Base-by-base conservation (phyloP, 345 rosid species). In the Hevea brasiliensis region DNA sequence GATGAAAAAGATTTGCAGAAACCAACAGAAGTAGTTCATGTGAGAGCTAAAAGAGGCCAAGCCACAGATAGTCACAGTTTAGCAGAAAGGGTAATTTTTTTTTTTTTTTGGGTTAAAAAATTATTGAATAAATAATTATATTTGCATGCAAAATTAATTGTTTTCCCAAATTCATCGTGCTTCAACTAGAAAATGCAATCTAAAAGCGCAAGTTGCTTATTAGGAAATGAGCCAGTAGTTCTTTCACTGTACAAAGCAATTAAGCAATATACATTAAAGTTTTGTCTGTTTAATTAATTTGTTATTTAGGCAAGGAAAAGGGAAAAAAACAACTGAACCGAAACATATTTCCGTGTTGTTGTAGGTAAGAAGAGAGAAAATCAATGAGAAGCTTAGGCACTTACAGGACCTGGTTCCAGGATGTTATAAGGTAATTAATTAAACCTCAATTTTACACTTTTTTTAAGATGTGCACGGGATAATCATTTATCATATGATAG, bases 361-460 rank as follows among this genome's bases (percentile, higher is more conserved):
- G 68, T 81, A 90, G 97, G 91, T 83, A 60, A 80, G 97, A 68
- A 89, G 97, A 80, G 91, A 87, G 20, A 92, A 84, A 81, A 92
- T 92, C 79, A 92, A 92, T 29, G 97, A 90, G 75, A 90, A 90
- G 59, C 79, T 90, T 45, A 85, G 72, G 72, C 83, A 87, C 76
- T 85, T 90, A 74, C 92, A 92, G 74, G 93, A 87, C 81, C 83
- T 91, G 67, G 97, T 92, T 72, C 97, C 97, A 4, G 97, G 97
- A 62, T 92, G 96, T 72, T 92, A 88, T 42, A 89, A 88, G 92
- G 97, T 87, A 76, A 32, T n/a, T 4, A 45, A 42, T 63, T 21
- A 32, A 23, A 60, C 5, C 48, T 15, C 35, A 27, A 35, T 55
- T n/a, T 32, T 65, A 11, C 6, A 17, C 50, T 47, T 27, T 48